Evolutionary conservation across 179 eudicot genomes (phyloP).

Genomic region (Beta corolliflora): DNA sequence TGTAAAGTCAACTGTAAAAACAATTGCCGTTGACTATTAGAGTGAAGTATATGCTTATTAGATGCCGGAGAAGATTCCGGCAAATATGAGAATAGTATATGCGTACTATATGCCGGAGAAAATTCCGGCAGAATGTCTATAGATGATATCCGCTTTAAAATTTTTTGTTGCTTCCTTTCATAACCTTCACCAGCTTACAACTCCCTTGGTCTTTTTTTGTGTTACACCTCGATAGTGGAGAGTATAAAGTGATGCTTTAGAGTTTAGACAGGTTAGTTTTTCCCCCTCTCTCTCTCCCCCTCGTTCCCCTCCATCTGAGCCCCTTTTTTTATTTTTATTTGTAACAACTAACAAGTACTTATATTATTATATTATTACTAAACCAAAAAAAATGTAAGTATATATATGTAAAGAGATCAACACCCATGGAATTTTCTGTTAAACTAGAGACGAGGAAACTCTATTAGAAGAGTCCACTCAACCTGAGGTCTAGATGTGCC

Average conservation of each 20-base stretch:
- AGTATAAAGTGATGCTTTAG: neutral
- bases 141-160: neutral
- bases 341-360: neutral
- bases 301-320: neutral
- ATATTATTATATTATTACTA: too few species aligned
- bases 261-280: slow-evolving; percentile 1
- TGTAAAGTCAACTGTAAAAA: slow-evolving; percentile 1
- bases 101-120: slow-evolving; percentile 3
- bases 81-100: neutral
- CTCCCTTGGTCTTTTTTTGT: neutral
- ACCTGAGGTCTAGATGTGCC: too few species aligned
- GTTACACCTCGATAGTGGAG: neutral
- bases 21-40: neutral
- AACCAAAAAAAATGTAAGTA: too few species aligned
- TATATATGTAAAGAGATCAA: too few species aligned
- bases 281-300: neutral
- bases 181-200: neutral
- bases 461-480: too few species aligned
- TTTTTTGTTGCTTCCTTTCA: neutral
- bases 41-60: neutral
- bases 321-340: neutral
- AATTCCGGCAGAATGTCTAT: neutral
- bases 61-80: neutral
- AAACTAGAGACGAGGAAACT: too few species aligned
- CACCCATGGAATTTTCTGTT: too few species aligned